Evolutionary conservation across 1,139 yeast genomes (phyloP), one percentile per base, ranked within the genome.

Genomic region (Meyerozyma sp.): DNA sequence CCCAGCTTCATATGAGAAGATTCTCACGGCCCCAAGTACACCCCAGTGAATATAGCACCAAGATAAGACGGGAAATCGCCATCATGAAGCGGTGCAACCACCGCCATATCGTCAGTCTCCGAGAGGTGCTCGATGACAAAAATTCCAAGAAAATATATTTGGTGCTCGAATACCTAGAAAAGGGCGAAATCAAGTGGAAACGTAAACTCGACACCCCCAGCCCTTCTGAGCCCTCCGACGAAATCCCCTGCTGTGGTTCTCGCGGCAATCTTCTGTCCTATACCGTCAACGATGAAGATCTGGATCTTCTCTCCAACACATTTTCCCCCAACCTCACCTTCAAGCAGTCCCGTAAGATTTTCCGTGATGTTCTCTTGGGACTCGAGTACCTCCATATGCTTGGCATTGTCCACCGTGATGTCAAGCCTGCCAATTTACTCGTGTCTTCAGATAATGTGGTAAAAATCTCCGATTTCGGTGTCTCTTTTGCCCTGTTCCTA

Each of bases 401-500:
- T 61, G 97, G 97, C 5, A 89, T 94, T 44, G 88, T 94, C 16
- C 99, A 94, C 63, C 78, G 99, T 47, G 99, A 94, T 63, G 93
- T 94, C 47, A 94, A 94, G 61, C 99, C 99, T 1, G 97, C 98
- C 2, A 94, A 94, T 59, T 65, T 94, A 46, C 72, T 94, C 44
- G 81, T 90, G 4, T 76, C 88, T 32, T 72, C 79, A 16, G 83
- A 86, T 51, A 82, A 84, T 44, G 73, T 76, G 5, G 98, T 93
- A 27, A 93, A 93, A 63, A 94, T 94, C 29, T 85, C 95, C 25
- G 99, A 93, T 66, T 94, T 94, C 65, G 99, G 99, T 16, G 96
- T 94, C 8, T 90, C 98, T 1, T 87, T 88, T 64, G 94, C 95
- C 1, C 75, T 86, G 0, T 73, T 81, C 2, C 66, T 85, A 49